Conservation (phyloP, 345 rosid species). For the Alliaria petiolata region DNA sequence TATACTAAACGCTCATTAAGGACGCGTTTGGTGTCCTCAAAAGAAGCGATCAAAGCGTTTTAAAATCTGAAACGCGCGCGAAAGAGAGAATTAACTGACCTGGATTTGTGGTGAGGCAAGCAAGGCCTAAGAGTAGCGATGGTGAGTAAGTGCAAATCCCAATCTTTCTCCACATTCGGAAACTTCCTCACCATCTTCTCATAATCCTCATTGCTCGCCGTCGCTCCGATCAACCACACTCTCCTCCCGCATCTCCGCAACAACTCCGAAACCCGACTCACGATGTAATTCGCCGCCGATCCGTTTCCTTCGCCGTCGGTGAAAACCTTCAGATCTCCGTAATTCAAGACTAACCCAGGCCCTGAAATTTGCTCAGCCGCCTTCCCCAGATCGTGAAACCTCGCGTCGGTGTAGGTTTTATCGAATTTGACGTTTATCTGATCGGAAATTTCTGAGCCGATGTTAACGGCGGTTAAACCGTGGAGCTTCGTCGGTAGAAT, state of each 20-base stretch:
- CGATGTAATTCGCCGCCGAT: conserved; percentile 36
- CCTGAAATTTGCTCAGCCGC: conserved; percentile 38
- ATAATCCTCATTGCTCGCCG: conserved; percentile 53
- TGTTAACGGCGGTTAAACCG: conserved; percentile 40
- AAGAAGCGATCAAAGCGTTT: not conserved
- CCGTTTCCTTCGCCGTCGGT: conserved; percentile 12
- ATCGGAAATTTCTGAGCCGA: conserved; percentile 39
- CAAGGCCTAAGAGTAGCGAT: conserved; percentile 48
- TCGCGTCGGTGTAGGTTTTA: conserved; percentile 26
- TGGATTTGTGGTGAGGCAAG: conserved; percentile 61
- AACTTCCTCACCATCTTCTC: conserved; percentile 49
- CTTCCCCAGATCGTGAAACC: conserved; percentile 46
- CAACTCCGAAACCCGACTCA: conserved; percentile 46
- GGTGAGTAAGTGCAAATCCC: conserved; percentile 80
- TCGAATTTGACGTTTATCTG: conserved; percentile 35
- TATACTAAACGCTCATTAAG: not conserved
- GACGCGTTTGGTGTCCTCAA: not conserved
- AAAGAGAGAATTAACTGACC: conserved; percentile 34
- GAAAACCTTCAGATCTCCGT: conserved; percentile 57
- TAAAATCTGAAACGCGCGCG: not conserved
- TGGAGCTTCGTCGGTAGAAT: conserved; percentile 38
- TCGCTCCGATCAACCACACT: conserved; percentile 65
- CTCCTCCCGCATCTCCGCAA: conserved; percentile 41
- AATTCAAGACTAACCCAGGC: conserved; percentile 51
- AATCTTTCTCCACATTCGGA: conserved; percentile 60